Conservation (phyloP, 129 eudicot species). For the Tanacetum coccineum region DNA sequence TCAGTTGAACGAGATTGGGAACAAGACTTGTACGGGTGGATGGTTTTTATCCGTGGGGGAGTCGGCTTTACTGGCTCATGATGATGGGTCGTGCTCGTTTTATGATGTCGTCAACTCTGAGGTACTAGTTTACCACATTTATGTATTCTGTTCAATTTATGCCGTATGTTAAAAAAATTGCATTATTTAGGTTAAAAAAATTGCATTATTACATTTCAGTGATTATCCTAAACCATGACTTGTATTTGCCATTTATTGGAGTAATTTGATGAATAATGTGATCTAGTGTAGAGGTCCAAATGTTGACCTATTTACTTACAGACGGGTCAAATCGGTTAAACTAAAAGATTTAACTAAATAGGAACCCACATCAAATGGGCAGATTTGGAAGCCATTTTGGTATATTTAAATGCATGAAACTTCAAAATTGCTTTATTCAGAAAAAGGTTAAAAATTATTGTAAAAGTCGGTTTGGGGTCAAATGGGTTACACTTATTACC, state of each 20-base stretch:
- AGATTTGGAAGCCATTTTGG: no score
- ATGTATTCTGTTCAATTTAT: slow-evolving; percentile 7
- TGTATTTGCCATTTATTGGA: not conserved
- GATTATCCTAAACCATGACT: not conserved
- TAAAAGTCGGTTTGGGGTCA: no score
- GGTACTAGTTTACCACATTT: no score
- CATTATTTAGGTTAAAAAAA: no score
- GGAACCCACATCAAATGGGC: no score
- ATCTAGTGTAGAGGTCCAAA: not conserved
- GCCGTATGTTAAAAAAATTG: not conserved
- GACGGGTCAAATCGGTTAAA: not conserved
- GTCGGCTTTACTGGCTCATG: slow-evolving; percentile 79
- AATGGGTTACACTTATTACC: no score
- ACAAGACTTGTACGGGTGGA: slow-evolving; percentile 77
- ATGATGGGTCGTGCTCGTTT: slow-evolving; percentile 80
- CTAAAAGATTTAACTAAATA: no score
- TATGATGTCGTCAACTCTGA: slow-evolving; percentile 79
- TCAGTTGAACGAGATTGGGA: slow-evolving; percentile 57
- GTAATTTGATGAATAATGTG: slow-evolving; percentile 1
- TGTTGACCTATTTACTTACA: not conserved
- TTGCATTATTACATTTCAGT: not conserved
- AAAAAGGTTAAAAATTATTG: no score
- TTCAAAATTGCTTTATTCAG: no score
- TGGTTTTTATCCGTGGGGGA: slow-evolving; percentile 96
- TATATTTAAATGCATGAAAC: no score